Evolutionary conservation across 768 basidiomycete species (phyloP).

Genomic region (Termitomyces sp.): DNA sequence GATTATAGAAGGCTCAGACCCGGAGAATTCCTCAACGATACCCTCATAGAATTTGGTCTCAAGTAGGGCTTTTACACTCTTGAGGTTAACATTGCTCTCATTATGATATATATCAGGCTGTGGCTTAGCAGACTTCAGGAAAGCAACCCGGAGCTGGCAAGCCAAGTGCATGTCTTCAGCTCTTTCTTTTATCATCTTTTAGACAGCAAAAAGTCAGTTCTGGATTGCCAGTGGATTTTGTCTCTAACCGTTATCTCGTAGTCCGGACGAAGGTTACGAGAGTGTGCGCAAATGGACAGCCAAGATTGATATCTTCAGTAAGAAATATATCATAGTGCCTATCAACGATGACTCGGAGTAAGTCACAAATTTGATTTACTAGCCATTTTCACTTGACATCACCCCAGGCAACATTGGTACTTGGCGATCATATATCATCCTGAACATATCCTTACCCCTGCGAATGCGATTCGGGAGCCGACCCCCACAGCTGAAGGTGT

Average conservation of each 20-base stretch:
- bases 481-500: not conserved
- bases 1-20: conserved; percentile 74
- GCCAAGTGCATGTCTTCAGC: conserved; percentile 87
- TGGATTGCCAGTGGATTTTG: not conserved
- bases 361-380: conserved; percentile 17
- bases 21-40: conserved; percentile 92
- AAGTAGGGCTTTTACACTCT: conserved; percentile 52
- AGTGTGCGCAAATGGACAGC: conserved; percentile 94
- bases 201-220: conserved; percentile 57
- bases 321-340: conserved; percentile 91
- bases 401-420: conserved; percentile 89
- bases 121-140: conserved; percentile 62
- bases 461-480: conserved; percentile 9
- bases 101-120: conserved; percentile 40
- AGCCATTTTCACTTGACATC: not conserved
- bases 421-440: conserved; percentile 91
- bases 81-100: not conserved
- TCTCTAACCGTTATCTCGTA: conserved; percentile 19
- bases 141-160: conserved; percentile 56
- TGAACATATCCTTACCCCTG: conserved; percentile 41
- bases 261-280: conserved; percentile 65
- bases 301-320: conserved; percentile 82
- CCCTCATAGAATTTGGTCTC: conserved; percentile 91
- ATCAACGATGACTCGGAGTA: conserved; percentile 86
- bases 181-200: conserved; percentile 99